Evolutionary conservation across 2,329 filamentous ascomycete genomes (phyloP).

Genomic region (Trichoderma cornu-damae): DNA sequence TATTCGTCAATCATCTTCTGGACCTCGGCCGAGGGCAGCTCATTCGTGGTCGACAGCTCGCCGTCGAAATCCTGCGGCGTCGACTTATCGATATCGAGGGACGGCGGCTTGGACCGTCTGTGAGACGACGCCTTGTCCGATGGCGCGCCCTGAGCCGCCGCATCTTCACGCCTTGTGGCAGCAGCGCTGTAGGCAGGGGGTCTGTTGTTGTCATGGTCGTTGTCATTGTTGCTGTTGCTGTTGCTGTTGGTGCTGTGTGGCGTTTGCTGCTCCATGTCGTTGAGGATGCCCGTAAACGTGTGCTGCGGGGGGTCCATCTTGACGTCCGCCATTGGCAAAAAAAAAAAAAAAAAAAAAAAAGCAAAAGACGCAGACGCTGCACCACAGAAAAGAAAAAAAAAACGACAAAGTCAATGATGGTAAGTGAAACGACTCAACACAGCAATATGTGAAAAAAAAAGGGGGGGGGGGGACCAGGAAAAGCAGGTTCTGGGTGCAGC

Average conservation of each 20-base stretch:
- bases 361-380: too few species aligned
- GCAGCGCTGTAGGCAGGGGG: not conserved
- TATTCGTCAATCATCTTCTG: slow-evolving; percentile 50
- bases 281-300: slow-evolving; percentile 14
- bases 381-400: not conserved
- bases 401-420: not conserved
- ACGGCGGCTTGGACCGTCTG: slow-evolving; percentile 22
- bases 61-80: slow-evolving; percentile 51
- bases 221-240: not conserved
- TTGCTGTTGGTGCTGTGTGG: not conserved
- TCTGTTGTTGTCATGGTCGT: not conserved
- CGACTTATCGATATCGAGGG: slow-evolving; percentile 35
- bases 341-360: not conserved
- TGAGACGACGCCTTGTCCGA: not conserved
- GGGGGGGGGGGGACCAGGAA: not conserved
- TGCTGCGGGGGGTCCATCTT: slow-evolving; percentile 5
- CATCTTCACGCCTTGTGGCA: not conserved
- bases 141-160: not conserved
- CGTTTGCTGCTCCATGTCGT: not conserved
- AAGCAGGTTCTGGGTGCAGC: not conserved
- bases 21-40: slow-evolving; percentile 46
- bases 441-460: too few species aligned
- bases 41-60: slow-evolving; percentile 50
- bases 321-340: not conserved
- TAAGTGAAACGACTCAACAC: too few species aligned